Evolutionary conservation across 352 stramenopile genomes (phyloP), one percentile per base, ranked within the genome.

Genomic region (Globisporangium middletonii): DNA sequence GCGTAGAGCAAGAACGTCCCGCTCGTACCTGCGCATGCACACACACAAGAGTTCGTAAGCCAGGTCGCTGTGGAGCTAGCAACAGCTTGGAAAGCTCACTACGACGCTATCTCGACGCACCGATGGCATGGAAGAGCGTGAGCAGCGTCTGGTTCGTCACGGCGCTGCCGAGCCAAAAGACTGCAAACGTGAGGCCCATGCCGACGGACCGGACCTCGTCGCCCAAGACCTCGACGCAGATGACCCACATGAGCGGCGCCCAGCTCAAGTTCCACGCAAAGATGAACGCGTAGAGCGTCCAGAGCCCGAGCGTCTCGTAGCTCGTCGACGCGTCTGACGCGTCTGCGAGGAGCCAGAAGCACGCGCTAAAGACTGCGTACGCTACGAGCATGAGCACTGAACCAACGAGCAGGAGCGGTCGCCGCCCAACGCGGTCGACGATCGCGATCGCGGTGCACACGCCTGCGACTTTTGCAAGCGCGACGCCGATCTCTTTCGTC

Each of bases 191-290:
- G 48, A 88, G 51, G 4, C 79, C 79, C 79, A 90, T 88, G 53
- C 75, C 75, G 15, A 88, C 67, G 18, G 79, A 90, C n/a, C 79
- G 75, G 45, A 86, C 64, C n/a, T 87, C 76, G 53, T 86, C 72
- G 4, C 77, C 75, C 3, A 90, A 64, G 13, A 90, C 38, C 50
- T 88, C 79, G 8, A 76, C 81, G 60, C 79, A 86, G 43, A 88
- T 69, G 53, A 90, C 79, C 74, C 75, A 86, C 79, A 90, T 90
- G 50, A 88, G 62, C 38, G 79, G 79, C 4, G 79, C 76, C 79
- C 77, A 89, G 59, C 79, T 89, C 27, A 88, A 54, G 55, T 89
- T 89, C 77, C 79, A 88, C 26, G 77, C 76, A 49, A 75, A 89
- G 56, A 89, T 89, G 47, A 88, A 88, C 8, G 73, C 38, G 56